phyloP scores from a whole-genome alignment of 2,329 filamentous ascomycete species.

The Trichophyton simii region DNA sequence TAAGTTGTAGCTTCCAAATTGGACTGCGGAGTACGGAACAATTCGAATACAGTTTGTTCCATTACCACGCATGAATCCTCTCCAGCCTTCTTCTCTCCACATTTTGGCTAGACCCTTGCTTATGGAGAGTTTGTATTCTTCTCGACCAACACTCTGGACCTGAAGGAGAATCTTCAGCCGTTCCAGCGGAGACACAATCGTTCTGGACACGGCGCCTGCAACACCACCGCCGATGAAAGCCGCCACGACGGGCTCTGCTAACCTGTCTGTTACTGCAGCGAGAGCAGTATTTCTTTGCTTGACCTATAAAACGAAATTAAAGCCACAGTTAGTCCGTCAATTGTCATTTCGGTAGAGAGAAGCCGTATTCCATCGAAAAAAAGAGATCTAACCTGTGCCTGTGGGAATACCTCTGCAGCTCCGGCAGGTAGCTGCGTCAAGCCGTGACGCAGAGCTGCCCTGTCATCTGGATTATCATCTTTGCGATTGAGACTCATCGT shows the following conservation, averaged over 20 bases:
- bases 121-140: constrained; percentile 88
- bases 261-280: constrained; percentile 17
- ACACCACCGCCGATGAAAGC: constrained; percentile 91
- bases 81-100: constrained; percentile 94
- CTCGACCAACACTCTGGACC: constrained; percentile 76
- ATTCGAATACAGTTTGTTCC: constrained; percentile 98
- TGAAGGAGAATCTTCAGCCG: constrained; percentile 97
- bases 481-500: constrained; percentile 10
- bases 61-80: constrained; percentile 94
- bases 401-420: background rate
- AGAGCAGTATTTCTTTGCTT: background rate
- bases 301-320: background rate
- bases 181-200: constrained; percentile 90
- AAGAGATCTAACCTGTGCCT: background rate
- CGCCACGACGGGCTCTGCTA: constrained; percentile 72
- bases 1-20: constrained; percentile 96
- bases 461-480: constrained; percentile 2
- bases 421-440: background rate
- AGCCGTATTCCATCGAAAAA: background rate
- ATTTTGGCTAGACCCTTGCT: constrained; percentile 83
- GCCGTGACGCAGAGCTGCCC: background rate
- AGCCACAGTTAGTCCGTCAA: background rate
- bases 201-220: constrained; percentile 91
- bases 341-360: background rate
- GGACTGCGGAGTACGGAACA: constrained; percentile 93